These are phyloP conservation scores for Clavispora phyllophila DNA, from an alignment of 805 yeast genomes.

Conservation along the genomic window DNA sequence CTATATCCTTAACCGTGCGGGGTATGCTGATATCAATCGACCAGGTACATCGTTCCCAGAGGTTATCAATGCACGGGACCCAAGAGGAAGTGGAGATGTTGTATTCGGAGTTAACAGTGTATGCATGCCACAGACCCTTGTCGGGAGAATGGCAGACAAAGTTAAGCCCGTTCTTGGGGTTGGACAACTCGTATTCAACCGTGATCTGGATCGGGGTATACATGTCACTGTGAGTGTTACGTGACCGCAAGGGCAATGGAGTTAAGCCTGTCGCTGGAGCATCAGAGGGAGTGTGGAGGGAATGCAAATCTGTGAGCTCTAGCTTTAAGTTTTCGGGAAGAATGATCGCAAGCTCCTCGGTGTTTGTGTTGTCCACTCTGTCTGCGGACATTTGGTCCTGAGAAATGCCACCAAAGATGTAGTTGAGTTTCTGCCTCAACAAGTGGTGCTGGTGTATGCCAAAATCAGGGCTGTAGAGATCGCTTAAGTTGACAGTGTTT, in stretches of 20 bases:
- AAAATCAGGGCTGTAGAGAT: conserved; percentile 37
- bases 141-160: conserved; percentile 64
- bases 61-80: conserved; percentile 92
- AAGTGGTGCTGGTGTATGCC: conserved; percentile 55
- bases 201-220: conserved; percentile 72
- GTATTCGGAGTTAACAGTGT: conserved; percentile 73
- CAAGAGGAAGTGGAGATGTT: conserved; percentile 88
- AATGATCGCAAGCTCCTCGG: conserved; percentile 60
- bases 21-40: conserved; percentile 84
- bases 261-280: conserved; percentile 27
- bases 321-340: conserved; percentile 66
- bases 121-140: conserved; percentile 70
- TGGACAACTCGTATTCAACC: conserved; percentile 59
- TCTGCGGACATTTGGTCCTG: conserved; percentile 19
- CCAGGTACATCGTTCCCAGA: conserved; percentile 91
- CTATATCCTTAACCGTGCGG: conserved; percentile 69
- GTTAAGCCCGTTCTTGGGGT: conserved; percentile 68
- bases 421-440: conserved; percentile 47
- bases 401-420: conserved; percentile 46
- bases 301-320: conserved; percentile 48
- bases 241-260: conserved; percentile 30
- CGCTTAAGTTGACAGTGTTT: conserved; percentile 32
- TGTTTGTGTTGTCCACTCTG: conserved; percentile 26
- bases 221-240: conserved; percentile 29
- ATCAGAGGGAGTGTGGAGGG: conserved; percentile 22